phyloP scores from a whole-genome alignment of 805 yeast genomes.

The Schwanniomyces vanrijiae region DNA sequence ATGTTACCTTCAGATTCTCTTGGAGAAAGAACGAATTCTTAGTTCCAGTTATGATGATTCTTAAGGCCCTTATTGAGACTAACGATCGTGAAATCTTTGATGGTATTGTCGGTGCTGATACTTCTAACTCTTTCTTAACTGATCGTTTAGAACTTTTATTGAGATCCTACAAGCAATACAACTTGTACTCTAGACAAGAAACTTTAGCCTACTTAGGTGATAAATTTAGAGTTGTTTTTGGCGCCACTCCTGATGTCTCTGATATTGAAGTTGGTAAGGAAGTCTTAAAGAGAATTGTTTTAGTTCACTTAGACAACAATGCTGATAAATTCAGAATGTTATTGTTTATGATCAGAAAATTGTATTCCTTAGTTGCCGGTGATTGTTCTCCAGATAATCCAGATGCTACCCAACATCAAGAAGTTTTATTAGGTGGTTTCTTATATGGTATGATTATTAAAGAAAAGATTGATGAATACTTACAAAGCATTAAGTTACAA shows the following conservation, averaged over 20 bases:
- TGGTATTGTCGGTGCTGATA: constrained; percentile 90
- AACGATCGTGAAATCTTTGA: constrained; percentile 95
- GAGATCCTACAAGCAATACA: constrained; percentile 83
- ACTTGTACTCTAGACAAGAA: constrained; percentile 75
- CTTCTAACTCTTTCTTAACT: constrained; percentile 86
- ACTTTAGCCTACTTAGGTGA: constrained; percentile 94
- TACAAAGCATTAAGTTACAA: constrained; percentile 69
- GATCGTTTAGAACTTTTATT: constrained; percentile 95
- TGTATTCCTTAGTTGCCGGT: constrained; percentile 93
- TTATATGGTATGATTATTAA: constrained; percentile 94
- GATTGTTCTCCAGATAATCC: constrained; percentile 97
- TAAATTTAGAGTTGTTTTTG: constrained; percentile 91
- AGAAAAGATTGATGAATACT: constrained; percentile 93
- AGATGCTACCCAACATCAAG: constrained; percentile 99
- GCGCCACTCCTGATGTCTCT: constrained; percentile 81
- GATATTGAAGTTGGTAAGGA: constrained; percentile 91
- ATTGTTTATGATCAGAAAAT: constrained; percentile 91
- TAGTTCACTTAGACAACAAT: constrained; percentile 78
- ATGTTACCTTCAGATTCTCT: constrained; percentile 92
- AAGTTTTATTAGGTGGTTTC: constrained; percentile 92
- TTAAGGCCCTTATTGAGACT: constrained; percentile 87
- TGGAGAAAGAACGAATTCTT: constrained; percentile 96
- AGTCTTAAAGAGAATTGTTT: constrained; percentile 77
- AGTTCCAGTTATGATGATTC: constrained; percentile 88
- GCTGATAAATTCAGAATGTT: constrained; percentile 84